Evolutionary conservation across 139 green algal genomes (phyloP), one percentile per base, ranked within the genome.

Genomic region (Chlamydomonas incerta): DNA sequence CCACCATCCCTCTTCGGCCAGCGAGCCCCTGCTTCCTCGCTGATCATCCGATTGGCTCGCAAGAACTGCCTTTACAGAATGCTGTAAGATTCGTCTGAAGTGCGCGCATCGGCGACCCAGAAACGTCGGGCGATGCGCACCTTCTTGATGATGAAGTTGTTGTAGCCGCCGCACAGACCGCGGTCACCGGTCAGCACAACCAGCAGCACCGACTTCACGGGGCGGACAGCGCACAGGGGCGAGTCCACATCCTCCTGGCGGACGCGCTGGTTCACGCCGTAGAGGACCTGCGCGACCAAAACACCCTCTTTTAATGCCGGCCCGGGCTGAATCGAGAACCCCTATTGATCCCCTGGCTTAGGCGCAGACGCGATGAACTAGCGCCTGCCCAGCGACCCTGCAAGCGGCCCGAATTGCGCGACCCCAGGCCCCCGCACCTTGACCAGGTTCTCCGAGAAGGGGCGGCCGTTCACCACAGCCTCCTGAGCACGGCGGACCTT

Each of bases 141-240:
- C 92, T 97, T 97, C 93, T 97, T 98, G 89, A 99, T 96, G 81
- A 98, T 90, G 74, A 95, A 96, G 92, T 97, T 98, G 95, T 99
- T 99, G 96, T 98, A 99, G 74, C 98, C 98, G 83, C 98, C 98
- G 95, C 98, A 99, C 70, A 99, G 95, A 88, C 98, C 98, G 68
- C 98, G 96, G 93, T 99, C 98, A 62, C 98, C 98, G 35, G 97
- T 99, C 74, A 99, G 86, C 11, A 93, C 84, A 41, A 98, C 93
- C 63, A 99, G 86, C 74, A 96, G 87, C 21, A 99, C 96, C 1
- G 87, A 95, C 96, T 99, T 99, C 3, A 99, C 97, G 29, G 98
- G 96, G 76, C 98, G 94, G 23, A 99, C 87, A 46, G 94, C 86
- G 62, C 95, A 96, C 80, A 99, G 91, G 57, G 98, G 98, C 47